Percentiles rank a stretch among this genome's conserved stretches.
phyloP scores from a whole-genome alignment of 495 filamentous ascomycete genomes.

The Cairneyella variabilis region DNA sequence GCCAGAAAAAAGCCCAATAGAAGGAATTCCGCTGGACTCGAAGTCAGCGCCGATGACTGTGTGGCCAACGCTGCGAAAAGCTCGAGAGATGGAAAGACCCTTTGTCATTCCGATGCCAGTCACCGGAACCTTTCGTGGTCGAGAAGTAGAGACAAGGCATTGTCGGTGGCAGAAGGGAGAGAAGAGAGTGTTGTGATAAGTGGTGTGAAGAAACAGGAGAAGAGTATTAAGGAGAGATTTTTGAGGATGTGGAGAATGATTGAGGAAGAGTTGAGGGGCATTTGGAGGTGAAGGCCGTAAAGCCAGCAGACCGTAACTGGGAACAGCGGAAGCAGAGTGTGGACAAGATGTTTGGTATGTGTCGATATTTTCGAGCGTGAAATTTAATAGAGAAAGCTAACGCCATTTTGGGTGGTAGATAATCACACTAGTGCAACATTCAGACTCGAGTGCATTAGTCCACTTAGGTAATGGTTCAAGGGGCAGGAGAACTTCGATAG shows the following conservation, averaged over 20 bases:
- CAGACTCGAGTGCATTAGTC: too few species aligned
- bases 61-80: slow-evolving; percentile 62
- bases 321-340: neutral
- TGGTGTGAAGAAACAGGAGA: slow-evolving; percentile 51
- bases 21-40: slow-evolving; percentile 35
- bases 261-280: slow-evolving; percentile 3
- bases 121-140: slow-evolving; percentile 56
- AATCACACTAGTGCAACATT: too few species aligned
- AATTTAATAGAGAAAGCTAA: too few species aligned
- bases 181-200: slow-evolving; percentile 35
- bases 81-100: slow-evolving; percentile 60
- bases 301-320: neutral
- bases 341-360: neutral
- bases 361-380: neutral
- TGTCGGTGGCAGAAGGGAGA: slow-evolving; percentile 2
- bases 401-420: too few species aligned
- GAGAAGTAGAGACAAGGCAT: slow-evolving; percentile 34
- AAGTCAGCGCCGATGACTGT: slow-evolving; percentile 70
- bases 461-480: too few species aligned
- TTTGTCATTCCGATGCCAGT: slow-evolving; percentile 70
- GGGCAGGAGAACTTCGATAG: too few species aligned
- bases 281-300: too few species aligned
- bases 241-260: slow-evolving; percentile 37
- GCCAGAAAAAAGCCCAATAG: slow-evolving; percentile 36
- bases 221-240: slow-evolving; percentile 42